Conservation (phyloP, 371 early-diverging fungal genomes). For the Polyrhizophydium stewartii region DNA sequence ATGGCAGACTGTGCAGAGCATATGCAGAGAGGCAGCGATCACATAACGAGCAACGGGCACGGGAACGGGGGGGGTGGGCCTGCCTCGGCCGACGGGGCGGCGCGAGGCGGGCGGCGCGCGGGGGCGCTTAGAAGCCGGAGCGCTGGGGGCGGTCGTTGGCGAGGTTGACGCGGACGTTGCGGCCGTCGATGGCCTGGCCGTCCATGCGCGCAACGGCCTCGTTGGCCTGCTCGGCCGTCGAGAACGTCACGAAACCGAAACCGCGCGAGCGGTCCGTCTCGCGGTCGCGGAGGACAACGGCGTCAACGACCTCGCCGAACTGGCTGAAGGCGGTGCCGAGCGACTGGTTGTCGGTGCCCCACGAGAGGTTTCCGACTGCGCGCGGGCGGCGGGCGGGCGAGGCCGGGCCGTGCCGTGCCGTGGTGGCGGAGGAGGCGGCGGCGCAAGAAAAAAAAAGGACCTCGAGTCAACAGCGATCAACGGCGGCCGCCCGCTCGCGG, state of each 20-base stretch:
- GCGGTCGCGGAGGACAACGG: constrained; percentile 82
- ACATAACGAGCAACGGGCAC: too few relatives aligned
- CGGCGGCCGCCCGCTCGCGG: too few relatives aligned
- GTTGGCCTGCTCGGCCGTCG: constrained; percentile 44
- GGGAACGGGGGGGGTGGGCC: too few relatives aligned
- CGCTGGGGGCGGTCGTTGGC: constrained; percentile 37
- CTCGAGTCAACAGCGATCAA: too few relatives aligned
- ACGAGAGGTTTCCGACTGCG: constrained; percentile 75
- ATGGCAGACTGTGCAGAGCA: too few relatives aligned
- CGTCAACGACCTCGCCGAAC: constrained; percentile 52
- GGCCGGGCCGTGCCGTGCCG: too few relatives aligned
- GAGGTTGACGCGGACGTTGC: constrained; percentile 55
- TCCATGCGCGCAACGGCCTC: constrained; percentile 51
- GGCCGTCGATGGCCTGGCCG: constrained; percentile 56
- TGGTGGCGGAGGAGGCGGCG: too few relatives aligned
- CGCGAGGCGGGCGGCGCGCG: too few relatives aligned
- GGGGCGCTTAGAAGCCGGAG: constrained; percentile 6
- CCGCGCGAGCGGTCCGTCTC: constrained; percentile 66
- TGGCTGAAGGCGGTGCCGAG: constrained; percentile 43
- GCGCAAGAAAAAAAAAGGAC: too few relatives aligned
- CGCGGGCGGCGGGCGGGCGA: neutral
- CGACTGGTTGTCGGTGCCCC: constrained; percentile 75
- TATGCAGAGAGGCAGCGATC: too few relatives aligned
- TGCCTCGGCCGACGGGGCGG: too few relatives aligned
- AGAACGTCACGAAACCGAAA: constrained; percentile 72